Evolutionary conservation across 305 asterid genomes (phyloP).

Genomic region (Fraxinus xanthoxyloides): DNA sequence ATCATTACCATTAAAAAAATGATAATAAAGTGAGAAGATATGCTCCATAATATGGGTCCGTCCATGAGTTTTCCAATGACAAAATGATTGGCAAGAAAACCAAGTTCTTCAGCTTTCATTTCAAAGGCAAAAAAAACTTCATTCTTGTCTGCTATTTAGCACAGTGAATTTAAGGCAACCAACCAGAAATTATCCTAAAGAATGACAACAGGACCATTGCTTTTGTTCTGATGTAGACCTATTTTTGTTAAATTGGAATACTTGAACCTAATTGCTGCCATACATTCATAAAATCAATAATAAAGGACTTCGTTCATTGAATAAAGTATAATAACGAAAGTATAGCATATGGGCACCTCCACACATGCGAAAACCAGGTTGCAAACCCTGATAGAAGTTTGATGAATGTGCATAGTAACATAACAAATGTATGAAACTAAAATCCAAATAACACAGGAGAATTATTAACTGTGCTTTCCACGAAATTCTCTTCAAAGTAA

Average conservation of each 20-base stretch:
- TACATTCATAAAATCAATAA: neutral
- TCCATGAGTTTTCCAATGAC: neutral
- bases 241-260: neutral
- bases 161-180: neutral
- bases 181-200: neutral
- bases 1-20: neutral
- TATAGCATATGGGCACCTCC: neutral
- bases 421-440: neutral
- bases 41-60: neutral
- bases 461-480: neutral
- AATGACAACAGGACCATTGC: neutral
- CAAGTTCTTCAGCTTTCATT: neutral
- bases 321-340: neutral
- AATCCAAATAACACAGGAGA: neutral
- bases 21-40: neutral
- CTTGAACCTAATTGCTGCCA: neutral
- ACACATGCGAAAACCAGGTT: neutral
- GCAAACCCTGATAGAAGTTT: neutral
- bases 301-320: neutral
- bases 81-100: neutral
- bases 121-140: neutral
- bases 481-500: neutral
- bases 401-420: neutral
- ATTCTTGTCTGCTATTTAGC: neutral
- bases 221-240: neutral